A percentile compares a stretch with the other conserved stretches of the same genome.
phyloP scores from a whole-genome alignment of 2,329 filamentous ascomycete genomes.

The Monilinia fructigena region DNA sequence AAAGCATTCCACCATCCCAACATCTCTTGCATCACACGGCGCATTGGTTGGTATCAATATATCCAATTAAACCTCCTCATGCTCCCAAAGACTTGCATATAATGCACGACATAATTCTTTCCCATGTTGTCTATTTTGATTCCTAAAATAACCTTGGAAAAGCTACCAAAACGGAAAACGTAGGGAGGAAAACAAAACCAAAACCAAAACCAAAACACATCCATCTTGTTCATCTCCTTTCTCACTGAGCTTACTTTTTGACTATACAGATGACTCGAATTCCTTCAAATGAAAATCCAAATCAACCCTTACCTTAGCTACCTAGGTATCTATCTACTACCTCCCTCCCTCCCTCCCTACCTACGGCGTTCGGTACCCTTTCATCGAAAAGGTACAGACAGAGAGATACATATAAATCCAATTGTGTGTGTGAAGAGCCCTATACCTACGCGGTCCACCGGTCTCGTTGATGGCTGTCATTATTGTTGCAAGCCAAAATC shows the following conservation, averaged over 20 bases:
- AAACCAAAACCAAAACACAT: no score
- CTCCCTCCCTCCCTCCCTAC: no score
- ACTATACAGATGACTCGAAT: no score
- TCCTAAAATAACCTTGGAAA: background rate
- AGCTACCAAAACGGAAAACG: background rate
- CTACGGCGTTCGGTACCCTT: no score
- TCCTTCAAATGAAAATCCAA: no score
- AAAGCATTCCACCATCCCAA: background rate
- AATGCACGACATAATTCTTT: conserved; percentile 21
- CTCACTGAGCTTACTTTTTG: no score
- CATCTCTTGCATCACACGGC: conserved; percentile 7
- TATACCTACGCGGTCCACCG: background rate
- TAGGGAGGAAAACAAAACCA: background rate
- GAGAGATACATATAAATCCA: background rate
- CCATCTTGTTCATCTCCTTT: no score
- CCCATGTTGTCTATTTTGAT: conserved; percentile 1
- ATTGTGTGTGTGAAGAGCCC: background rate
- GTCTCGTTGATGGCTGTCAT: conserved; percentile 2
- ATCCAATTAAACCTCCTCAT: background rate
- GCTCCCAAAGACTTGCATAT: conserved; percentile 12
- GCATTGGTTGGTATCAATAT: conserved; percentile 4
- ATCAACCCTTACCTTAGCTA: no score
- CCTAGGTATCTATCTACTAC: no score
- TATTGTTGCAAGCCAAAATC: conserved; percentile 4
- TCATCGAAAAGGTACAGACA: no score